phyloP scores from a whole-genome alignment of 495 filamentous ascomycete species.

The Neurospora africana region DNA sequence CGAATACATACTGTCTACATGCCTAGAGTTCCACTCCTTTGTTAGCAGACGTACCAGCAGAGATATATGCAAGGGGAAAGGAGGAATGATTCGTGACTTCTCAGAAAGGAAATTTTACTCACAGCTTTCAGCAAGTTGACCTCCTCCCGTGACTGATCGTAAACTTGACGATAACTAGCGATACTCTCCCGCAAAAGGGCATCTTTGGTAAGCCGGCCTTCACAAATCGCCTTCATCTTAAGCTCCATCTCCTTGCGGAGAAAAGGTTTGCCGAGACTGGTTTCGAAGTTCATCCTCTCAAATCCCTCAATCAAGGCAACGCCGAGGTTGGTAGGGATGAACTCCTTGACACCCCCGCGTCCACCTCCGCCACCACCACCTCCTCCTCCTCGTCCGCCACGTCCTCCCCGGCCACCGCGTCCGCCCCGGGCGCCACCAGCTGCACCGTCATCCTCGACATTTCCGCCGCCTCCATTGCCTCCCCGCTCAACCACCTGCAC shows the following conservation, averaged over 20 bases:
- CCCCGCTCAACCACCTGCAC: slow-evolving; percentile 53
- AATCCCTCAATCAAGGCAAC: slow-evolving; percentile 89
- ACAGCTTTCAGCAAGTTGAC: slow-evolving; percentile 67
- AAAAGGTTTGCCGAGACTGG: slow-evolving; percentile 91
- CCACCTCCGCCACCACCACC: slow-evolving; percentile 27
- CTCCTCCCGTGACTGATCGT: slow-evolving; percentile 61
- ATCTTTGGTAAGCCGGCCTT: slow-evolving; percentile 62
- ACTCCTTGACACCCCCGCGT: slow-evolving; percentile 59
- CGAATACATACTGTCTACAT: slow-evolving; percentile 38
- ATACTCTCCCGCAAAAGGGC: slow-evolving; percentile 71
- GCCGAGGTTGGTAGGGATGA: slow-evolving; percentile 83
- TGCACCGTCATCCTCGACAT: slow-evolving; percentile 20
- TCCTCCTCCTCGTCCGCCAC: too few species aligned
- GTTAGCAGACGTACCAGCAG: neutral
- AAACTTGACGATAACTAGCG: slow-evolving; percentile 75
- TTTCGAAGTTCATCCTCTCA: slow-evolving; percentile 81
- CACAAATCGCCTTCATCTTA: slow-evolving; percentile 90
- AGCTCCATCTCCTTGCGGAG: slow-evolving; percentile 94
- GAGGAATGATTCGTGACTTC: too few species aligned
- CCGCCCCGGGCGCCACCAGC: slow-evolving; percentile 27
- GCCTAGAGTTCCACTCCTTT: slow-evolving; percentile 21
- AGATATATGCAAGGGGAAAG: neutral
- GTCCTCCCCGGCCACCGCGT: slow-evolving; percentile 30
- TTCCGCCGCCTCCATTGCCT: slow-evolving; percentile 19
- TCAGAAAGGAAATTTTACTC: slow-evolving; percentile 30